A percentile compares a stretch with the other conserved stretches of the same genome.
These are phyloP conservation scores for Macroventuria anomochaeta DNA, from an alignment of 2,329 filamentous ascomycete species.

Conservation along the genomic window DNA sequence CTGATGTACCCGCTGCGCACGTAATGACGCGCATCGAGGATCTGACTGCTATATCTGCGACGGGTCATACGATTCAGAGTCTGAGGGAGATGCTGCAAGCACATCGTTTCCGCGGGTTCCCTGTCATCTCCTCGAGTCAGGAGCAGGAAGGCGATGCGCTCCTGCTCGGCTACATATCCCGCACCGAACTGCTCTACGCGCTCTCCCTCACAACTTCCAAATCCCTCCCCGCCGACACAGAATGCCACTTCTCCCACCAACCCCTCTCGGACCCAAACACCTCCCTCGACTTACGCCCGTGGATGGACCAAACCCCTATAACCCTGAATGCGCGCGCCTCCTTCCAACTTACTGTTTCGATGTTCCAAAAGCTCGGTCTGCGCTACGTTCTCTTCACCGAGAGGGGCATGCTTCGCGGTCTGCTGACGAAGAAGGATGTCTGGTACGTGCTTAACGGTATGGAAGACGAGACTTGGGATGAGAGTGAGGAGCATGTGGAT, in stretches of 20 bases:
- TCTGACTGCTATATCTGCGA: conserved; percentile 83
- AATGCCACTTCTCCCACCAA: conserved; percentile 84
- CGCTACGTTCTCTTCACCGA: conserved; percentile 90
- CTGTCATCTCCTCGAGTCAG: conserved; percentile 67
- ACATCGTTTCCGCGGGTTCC: conserved; percentile 87
- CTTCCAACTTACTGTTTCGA: conserved; percentile 84
- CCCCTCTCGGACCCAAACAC: conserved; percentile 74
- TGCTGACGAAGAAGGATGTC: conserved; percentile 96
- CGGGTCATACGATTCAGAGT: conserved; percentile 82
- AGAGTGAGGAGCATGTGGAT: conserved; percentile 51
- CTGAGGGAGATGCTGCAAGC: conserved; percentile 73
- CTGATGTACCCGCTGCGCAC: conserved; percentile 83
- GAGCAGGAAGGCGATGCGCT: conserved; percentile 59
- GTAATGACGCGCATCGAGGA: conserved; percentile 95
- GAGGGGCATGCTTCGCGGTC: conserved; percentile 77
- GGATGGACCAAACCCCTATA: conserved; percentile 99
- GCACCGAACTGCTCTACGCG: conserved; percentile 86
- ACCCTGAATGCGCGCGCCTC: conserved; percentile 79
- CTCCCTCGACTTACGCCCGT: conserved; percentile 87
- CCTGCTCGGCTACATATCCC: conserved; percentile 90
- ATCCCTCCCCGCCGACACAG: conserved; percentile 71
- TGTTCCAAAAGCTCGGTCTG: conserved; percentile 94
- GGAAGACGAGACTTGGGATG: conserved; percentile 39
- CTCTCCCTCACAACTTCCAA: conserved; percentile 68
- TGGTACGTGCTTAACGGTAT: conserved; percentile 84